A percentile compares a stretch with the other conserved stretches of the same genome.
Evolutionary conservation across 129 eudicot species (phyloP).

Genomic region (Ambrosia artemisiifolia): DNA sequence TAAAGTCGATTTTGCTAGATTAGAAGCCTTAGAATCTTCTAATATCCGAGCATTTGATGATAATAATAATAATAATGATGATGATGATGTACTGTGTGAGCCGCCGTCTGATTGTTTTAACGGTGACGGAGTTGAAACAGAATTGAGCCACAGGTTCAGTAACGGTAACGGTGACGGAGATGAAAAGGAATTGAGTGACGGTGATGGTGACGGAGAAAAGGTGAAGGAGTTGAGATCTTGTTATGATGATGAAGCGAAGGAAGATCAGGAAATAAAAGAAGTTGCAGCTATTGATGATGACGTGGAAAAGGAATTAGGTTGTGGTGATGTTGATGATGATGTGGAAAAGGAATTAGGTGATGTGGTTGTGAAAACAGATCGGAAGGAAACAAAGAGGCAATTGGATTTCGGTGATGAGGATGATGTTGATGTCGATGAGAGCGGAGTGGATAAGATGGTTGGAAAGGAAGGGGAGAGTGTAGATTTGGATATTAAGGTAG

Average conservation of each 20-base stretch:
- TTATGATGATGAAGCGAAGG: slow-evolving; percentile 17
- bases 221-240: slow-evolving; percentile 12
- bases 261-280: no score
- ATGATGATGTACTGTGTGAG: slow-evolving; percentile 26
- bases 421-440: slow-evolving; percentile 29
- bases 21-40: slow-evolving; percentile 46
- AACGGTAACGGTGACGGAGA: neutral
- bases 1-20: slow-evolving; percentile 40
- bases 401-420: slow-evolving; percentile 55
- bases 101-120: slow-evolving; percentile 21
- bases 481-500: slow-evolving; percentile 13
- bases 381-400: slow-evolving; percentile 47
- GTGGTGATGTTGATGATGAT: neutral
- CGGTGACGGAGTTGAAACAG: neutral
- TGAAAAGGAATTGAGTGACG: neutral
- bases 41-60: slow-evolving; percentile 24
- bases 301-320: slow-evolving; percentile 4
- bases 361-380: slow-evolving; percentile 10
- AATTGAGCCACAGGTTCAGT: neutral
- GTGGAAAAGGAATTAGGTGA: slow-evolving; percentile 14
- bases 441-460: slow-evolving; percentile 9
- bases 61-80: neutral
- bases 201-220: neutral
- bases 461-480: slow-evolving; percentile 1
- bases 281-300: neutral